phyloP scores from a whole-genome alignment of 2,329 filamentous ascomycete species.

The Didymella pinodella region DNA sequence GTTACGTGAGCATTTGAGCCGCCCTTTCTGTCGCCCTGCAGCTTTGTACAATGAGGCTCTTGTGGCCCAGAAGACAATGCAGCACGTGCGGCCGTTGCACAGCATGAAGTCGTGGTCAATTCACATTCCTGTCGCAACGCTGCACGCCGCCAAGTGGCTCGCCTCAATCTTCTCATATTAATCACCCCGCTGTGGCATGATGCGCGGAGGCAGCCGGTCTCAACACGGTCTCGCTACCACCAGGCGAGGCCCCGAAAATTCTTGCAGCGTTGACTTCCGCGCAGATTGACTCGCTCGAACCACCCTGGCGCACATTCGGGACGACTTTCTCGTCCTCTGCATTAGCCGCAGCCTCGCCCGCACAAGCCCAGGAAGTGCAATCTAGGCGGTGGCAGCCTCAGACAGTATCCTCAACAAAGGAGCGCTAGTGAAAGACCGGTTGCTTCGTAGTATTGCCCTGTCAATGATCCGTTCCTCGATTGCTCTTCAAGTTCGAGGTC shows the following conservation, averaged over 20 bases:
- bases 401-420: slow-evolving; percentile 5
- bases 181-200: slow-evolving; percentile 29
- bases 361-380: not conserved
- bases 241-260: slow-evolving; percentile 15
- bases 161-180: slow-evolving; percentile 20
- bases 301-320: slow-evolving; percentile 14
- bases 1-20: slow-evolving; percentile 5
- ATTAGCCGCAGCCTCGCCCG: slow-evolving; percentile 16
- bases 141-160: slow-evolving; percentile 17
- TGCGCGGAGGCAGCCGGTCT: slow-evolving; percentile 24
- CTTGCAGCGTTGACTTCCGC: slow-evolving; percentile 20
- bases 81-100: slow-evolving; percentile 21
- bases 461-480: not conserved
- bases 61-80: slow-evolving; percentile 17
- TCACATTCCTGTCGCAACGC: slow-evolving; percentile 8
- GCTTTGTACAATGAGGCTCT: slow-evolving; percentile 22
- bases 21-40: slow-evolving; percentile 14
- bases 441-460: not conserved
- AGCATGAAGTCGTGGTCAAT: not conserved
- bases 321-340: slow-evolving; percentile 10
- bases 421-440: slow-evolving; percentile 1
- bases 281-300: slow-evolving; percentile 18
- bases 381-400: slow-evolving; percentile 1
- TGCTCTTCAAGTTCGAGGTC: not conserved
- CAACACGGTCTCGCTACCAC: slow-evolving; percentile 29